These are phyloP conservation scores for Xylaria acuta DNA, from an alignment of 495 filamentous ascomycete species.

Conservation along the genomic window DNA sequence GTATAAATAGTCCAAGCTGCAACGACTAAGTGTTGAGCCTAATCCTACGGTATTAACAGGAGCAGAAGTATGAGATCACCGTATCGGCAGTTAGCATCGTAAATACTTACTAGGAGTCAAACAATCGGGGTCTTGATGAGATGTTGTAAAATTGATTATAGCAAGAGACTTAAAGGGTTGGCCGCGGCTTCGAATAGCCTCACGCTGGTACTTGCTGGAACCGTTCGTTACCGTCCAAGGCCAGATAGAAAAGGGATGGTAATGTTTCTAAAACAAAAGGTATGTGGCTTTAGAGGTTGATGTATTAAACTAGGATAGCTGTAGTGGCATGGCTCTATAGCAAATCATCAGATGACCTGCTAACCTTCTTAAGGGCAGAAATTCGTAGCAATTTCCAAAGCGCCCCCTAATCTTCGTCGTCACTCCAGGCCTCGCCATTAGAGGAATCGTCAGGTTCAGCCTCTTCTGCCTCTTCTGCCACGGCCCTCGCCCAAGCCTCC, in stretches of 20 bases:
- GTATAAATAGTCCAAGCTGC: too few relatives aligned
- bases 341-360: background rate
- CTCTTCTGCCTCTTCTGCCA: background rate
- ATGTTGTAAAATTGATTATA: background rate
- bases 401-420: background rate
- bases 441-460: background rate
- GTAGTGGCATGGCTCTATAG: background rate
- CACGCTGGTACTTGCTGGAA: background rate
- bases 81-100: background rate
- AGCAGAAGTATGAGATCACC: background rate
- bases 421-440: background rate
- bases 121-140: background rate
- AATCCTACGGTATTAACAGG: background rate
- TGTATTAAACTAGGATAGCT: background rate
- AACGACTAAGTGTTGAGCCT: background rate
- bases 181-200: background rate
- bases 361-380: background rate
- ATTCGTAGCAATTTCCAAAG: background rate
- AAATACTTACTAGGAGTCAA: background rate
- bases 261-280: background rate
- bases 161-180: too few relatives aligned
- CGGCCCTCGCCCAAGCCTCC: constrained; percentile 19
- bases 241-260: background rate
- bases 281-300: background rate
- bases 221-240: background rate